Conservation (phyloP, 192 early-diverging fungal genomes). For the Glomus cerebriforme region DNA sequence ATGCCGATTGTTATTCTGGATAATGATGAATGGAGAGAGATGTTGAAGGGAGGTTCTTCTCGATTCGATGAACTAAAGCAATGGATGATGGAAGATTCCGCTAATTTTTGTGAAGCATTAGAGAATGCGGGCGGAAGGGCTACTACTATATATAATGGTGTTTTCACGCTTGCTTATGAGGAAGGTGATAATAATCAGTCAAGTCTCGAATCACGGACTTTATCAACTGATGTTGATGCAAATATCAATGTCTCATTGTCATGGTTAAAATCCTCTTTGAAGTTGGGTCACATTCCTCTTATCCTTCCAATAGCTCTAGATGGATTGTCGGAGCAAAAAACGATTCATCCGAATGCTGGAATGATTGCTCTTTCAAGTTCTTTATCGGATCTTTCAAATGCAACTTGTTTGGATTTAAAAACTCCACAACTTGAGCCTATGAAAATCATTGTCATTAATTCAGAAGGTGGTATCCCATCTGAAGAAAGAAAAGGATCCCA, state of each 20-base stretch:
- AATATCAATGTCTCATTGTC: constrained; percentile 44
- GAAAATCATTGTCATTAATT: constrained; percentile 70
- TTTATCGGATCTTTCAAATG: constrained; percentile 33
- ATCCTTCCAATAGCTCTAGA: constrained; percentile 50
- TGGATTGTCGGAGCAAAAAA: constrained; percentile 40
- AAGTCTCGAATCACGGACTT: not conserved
- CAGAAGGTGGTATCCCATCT: constrained; percentile 65
- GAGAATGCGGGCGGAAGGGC: constrained; percentile 73
- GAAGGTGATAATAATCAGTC: constrained; percentile 7
- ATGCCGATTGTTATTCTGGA: constrained; percentile 68
- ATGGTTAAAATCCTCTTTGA: constrained; percentile 61
- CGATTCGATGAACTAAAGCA: constrained; percentile 34
- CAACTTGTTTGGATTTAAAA: constrained; percentile 1
- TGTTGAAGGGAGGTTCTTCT: constrained; percentile 4
- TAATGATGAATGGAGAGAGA: constrained; percentile 48
- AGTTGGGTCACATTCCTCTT: constrained; percentile 67
- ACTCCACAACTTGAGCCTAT: constrained; percentile 45
- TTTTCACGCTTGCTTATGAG: constrained; percentile 46
- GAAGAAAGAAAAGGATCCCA: constrained; percentile 54
- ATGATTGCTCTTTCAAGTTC: constrained; percentile 52
- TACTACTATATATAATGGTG: constrained; percentile 65
- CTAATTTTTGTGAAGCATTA: constrained; percentile 67
- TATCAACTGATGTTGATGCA: constrained; percentile 12
- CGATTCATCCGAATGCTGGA: constrained; percentile 53
- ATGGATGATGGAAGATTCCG: constrained; percentile 55